These are phyloP conservation scores for Lactuca saligna DNA, from an alignment of 129 eudicot genomes.

Conservation along the genomic window DNA sequence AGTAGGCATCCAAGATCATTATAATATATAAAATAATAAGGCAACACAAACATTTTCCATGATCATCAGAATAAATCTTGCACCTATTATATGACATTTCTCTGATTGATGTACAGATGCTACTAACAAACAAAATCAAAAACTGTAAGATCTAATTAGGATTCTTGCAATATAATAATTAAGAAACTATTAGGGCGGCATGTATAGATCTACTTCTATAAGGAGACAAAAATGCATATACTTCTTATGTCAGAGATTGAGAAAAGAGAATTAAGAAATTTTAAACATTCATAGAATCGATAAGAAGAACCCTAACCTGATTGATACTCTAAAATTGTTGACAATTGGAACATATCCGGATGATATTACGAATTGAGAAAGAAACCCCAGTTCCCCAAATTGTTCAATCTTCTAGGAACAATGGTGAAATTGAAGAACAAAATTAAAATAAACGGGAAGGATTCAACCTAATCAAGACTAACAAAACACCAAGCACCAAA, in stretches of 20 bases:
- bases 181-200: slow-evolving; percentile 27
- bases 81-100: neutral
- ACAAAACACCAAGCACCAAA: slow-evolving; percentile 34
- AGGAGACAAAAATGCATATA: slow-evolving; percentile 19
- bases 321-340: slow-evolving; percentile 18
- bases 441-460: slow-evolving; percentile 5
- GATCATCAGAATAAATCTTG: neutral
- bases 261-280: slow-evolving; percentile 21
- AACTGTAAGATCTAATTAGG: slow-evolving; percentile 27
- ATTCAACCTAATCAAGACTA: slow-evolving; percentile 41
- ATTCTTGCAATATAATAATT: slow-evolving; percentile 15
- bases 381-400: slow-evolving; percentile 24
- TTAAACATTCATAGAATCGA: slow-evolving; percentile 10
- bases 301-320: slow-evolving; percentile 39
- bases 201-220: slow-evolving; percentile 30
- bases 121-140: slow-evolving; percentile 7
- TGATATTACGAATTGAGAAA: slow-evolving; percentile 29
- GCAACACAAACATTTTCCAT: slow-evolving; percentile 24
- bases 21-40: slow-evolving; percentile 14
- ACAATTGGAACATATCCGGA: slow-evolving; percentile 13
- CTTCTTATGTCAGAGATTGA: slow-evolving; percentile 18
- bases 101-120: neutral
- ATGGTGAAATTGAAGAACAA: slow-evolving; percentile 16
- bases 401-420: slow-evolving; percentile 9
- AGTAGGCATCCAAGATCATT: slow-evolving; percentile 17